phyloP scores from a whole-genome alignment of 768 basidiomycete species.

The Rhizopogon vesiculosus region DNA sequence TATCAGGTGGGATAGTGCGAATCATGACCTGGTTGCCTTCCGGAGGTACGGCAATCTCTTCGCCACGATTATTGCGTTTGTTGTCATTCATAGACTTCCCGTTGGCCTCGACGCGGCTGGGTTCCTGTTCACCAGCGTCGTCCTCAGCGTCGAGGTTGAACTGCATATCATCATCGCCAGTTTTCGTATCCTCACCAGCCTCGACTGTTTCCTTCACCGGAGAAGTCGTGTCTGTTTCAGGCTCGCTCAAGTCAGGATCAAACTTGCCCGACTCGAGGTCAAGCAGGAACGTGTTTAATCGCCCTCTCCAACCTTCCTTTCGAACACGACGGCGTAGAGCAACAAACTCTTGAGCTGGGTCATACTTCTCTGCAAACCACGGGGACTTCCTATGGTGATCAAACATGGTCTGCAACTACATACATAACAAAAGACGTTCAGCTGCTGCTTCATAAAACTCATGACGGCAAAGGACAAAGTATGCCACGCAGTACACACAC shows the following conservation, averaged over 20 bases:
- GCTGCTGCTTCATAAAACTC: conserved; percentile 7
- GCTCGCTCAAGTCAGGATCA: conserved; percentile 70
- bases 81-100: conserved; percentile 45
- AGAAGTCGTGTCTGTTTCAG: conserved; percentile 47
- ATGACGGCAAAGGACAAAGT: conserved; percentile 12
- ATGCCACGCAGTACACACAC: conserved; percentile 15
- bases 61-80: conserved; percentile 53
- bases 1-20: conserved; percentile 90
- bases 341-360: conserved; percentile 66
- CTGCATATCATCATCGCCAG: conserved; percentile 66
- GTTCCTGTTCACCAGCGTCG: conserved; percentile 58
- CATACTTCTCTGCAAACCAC: conserved; percentile 97
- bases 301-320: conserved; percentile 80
- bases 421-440: conserved; percentile 32
- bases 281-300: conserved; percentile 65
- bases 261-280: conserved; percentile 83
- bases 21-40: conserved; percentile 94
- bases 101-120: conserved; percentile 50
- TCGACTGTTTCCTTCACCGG: conserved; percentile 47
- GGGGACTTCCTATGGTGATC: conserved; percentile 93
- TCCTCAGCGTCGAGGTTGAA: conserved; percentile 71
- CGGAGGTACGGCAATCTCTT: conserved; percentile 65
- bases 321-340: conserved; percentile 73
- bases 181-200: conserved; percentile 53
- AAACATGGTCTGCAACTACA: conserved; percentile 93